These are phyloP conservation scores for Paxillus ammoniavirescens DNA, from an alignment of 768 basidiomycete genomes.

Conservation along the genomic window DNA sequence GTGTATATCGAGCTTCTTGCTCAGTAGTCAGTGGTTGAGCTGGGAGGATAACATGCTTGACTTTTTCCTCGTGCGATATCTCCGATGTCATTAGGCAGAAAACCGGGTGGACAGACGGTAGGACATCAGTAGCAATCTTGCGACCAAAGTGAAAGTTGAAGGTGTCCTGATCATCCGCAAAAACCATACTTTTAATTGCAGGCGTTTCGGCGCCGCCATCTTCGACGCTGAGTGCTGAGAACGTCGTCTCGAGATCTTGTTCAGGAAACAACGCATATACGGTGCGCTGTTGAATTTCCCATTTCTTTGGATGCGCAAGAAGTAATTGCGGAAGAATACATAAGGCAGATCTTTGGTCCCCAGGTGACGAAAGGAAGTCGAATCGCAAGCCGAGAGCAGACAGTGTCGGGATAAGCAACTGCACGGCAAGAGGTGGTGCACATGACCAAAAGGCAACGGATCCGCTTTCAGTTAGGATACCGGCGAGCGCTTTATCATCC, in stretches of 20 bases:
- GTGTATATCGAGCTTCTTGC: conserved; percentile 44
- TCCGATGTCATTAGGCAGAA: conserved; percentile 22
- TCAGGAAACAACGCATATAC: conserved; percentile 19
- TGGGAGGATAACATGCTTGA: conserved; percentile 56
- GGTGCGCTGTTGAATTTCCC: conserved; percentile 16
- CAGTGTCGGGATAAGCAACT: conserved; percentile 20
- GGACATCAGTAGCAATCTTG: conserved; percentile 28
- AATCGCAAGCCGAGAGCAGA: conserved; percentile 27
- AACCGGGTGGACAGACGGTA: conserved; percentile 16
- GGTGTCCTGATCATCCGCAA: conserved; percentile 70
- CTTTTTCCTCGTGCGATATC: conserved; percentile 37
- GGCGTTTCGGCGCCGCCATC: conserved; percentile 36
- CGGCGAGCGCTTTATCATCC: conserved; percentile 16
- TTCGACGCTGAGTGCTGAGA: conserved; percentile 50
- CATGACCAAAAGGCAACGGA: conserved; percentile 31
- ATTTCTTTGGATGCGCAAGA: conserved; percentile 24
- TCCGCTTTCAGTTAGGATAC: conserved; percentile 25
- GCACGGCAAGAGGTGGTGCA: conserved; percentile 21
- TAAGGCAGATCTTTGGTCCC: neutral
- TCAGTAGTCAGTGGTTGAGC: conserved; percentile 46
- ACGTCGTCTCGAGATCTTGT: conserved; percentile 30
- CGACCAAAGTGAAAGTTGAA: conserved; percentile 54
- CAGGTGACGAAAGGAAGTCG: neutral
- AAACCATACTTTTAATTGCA: conserved; percentile 23
- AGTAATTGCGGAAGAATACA: conserved; percentile 28